Conservation (phyloP, 73 alveolate genomes). For the Stentor roeselii region DNA sequence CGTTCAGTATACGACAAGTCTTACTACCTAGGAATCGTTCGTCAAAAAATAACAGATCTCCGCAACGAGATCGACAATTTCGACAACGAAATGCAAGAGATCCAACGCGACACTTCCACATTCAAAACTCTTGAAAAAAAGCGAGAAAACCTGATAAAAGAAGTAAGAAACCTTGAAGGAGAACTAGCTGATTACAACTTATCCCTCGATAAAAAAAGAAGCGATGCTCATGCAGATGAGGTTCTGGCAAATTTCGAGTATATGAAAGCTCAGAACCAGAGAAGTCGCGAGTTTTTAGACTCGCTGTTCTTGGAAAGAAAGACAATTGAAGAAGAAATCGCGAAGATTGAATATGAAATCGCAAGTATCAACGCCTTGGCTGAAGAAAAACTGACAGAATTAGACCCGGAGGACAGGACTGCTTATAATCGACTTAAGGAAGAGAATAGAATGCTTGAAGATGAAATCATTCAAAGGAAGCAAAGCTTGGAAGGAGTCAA, state of each 20-base stretch:
- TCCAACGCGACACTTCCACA: conserved; percentile 79
- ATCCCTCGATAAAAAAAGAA: conserved; percentile 93
- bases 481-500: conserved; percentile 82
- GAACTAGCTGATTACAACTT: conserved; percentile 97
- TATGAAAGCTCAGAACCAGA: conserved; percentile 85
- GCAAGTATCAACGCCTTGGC: conserved; percentile 60
- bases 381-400: conserved; percentile 83
- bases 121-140: conserved; percentile 83
- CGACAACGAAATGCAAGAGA: conserved; percentile 83
- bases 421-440: conserved; percentile 81
- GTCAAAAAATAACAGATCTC: conserved; percentile 73
- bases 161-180: conserved; percentile 96
- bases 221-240: conserved; percentile 94
- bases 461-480: conserved; percentile 69
- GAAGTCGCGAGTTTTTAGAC: conserved; percentile 83
- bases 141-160: conserved; percentile 91
- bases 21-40: conserved; percentile 71
- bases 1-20: conserved; percentile 79
- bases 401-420: conserved; percentile 91
- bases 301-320: conserved; percentile 88
- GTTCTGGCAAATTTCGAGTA: conserved; percentile 84
- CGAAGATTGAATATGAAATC: conserved; percentile 72
- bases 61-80: conserved; percentile 78
- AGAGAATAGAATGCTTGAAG: conserved; percentile 77
- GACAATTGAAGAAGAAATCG: conserved; percentile 78